Evolutionary conservation across 345 rosid species (phyloP), one percentile per base, ranked within the genome.

Genomic region (Lumnitzera littorea): DNA sequence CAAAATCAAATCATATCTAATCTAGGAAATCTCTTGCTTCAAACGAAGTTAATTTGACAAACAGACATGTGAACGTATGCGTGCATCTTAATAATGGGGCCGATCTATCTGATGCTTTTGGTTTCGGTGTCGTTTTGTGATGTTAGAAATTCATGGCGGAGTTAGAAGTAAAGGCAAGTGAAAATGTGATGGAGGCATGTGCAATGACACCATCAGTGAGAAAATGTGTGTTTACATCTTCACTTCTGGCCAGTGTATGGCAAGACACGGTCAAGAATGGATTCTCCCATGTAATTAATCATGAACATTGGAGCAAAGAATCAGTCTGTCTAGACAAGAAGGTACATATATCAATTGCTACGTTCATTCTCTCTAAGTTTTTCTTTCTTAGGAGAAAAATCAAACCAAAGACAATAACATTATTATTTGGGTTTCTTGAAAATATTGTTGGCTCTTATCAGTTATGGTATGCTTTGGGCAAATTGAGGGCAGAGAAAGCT

Each of bases 391-490:
- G 25, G 4, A 11, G 25, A 25, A 52, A 3, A 16, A 16, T 52
- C 4, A 52, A 14, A 16, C 52, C 20, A 50, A 27, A 5, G 16
- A 14, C 16, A 16, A 12, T 53, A 14, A 11, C 13, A 15, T 12
- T 53, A 20, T 12, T 11, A 53, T 53, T 20, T 23, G 17, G 27
- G 23, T 61, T 41, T 20, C 27, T 41, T 50, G 31, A 27, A 27
- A 27, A 27, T 27, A n/a, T 12, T 0, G 10, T 52, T 4, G 20
- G 41, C 16, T 2, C 9, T 41, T 41, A 15, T 50, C 81, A 89
- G 96, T 84, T 89, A 4, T 81, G 96, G 91, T 84, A 84, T 75
- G 94, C 96, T 2, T 66, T 89, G 66, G 99, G 97, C n/a, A 94
- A 89, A 75, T 74, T 87, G n/a, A 84, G 66, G 70, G 92, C 97